A percentile compares a stretch with the other conserved stretches of the same genome.
These are phyloP conservation scores for Cercophora scortea DNA, from an alignment of 495 filamentous ascomycete genomes.

Conservation along the genomic window DNA sequence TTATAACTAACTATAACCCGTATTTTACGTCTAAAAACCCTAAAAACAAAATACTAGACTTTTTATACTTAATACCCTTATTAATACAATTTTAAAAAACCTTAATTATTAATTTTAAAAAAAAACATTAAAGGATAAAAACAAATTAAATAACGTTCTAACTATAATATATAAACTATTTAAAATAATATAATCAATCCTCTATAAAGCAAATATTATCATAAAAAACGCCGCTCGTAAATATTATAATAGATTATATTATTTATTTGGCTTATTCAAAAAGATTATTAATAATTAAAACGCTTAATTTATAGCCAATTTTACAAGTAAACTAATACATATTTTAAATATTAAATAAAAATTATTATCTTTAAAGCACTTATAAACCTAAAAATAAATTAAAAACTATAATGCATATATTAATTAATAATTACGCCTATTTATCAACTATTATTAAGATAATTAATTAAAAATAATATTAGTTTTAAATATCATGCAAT, in stretches of 20 bases:
- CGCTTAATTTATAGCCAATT: too few species aligned
- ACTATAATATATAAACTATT: neutral
- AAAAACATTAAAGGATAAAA: neutral
- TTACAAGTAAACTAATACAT: too few species aligned
- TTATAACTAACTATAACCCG: neutral
- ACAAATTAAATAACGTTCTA: neutral
- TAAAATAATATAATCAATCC: neutral
- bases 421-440: neutral
- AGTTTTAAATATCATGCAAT: neutral
- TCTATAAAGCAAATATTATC: neutral
- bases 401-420: neutral
- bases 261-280: too few species aligned
- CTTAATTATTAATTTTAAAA: neutral
- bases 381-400: too few species aligned
- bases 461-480: neutral
- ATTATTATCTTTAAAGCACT: too few species aligned
- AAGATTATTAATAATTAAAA: too few species aligned
- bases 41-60: neutral
- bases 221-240: too few species aligned
- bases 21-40: neutral
- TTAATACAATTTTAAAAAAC: neutral
- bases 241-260: too few species aligned
- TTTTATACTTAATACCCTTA: neutral
- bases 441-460: neutral
- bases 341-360: too few species aligned